Evolutionary conservation across 306 rosid species (phyloP), one percentile per base, ranked within the genome.

Genomic region (Prunus armeniaca): DNA sequence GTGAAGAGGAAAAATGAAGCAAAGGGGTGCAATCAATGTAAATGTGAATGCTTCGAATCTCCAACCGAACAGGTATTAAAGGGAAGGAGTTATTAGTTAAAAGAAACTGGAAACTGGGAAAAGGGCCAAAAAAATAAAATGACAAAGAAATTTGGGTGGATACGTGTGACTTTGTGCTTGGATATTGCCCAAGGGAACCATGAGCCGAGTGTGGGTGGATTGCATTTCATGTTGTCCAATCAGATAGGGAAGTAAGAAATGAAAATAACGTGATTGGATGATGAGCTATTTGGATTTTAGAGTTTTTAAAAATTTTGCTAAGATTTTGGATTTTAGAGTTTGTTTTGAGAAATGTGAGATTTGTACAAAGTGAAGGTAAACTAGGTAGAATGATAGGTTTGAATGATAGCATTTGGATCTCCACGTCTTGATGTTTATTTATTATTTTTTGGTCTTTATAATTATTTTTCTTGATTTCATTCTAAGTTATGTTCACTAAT

Each of bases 161-260:
- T 63, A 58, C 79, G 65, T 49, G 67, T 66, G 66, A 67, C 9
- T 61, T 63, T 52, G 82, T 68, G 64, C 50, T 30, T 15, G 78
- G 83, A 78, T 76, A 43, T 25, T 41, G 51, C 46, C 47, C 28
- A 65, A 55, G 52, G 10, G 56, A 63, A 47, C 58, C 55, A 65
- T 49, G 28, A 34, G 14, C 24, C n/a, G 2, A 47, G 55, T 58
- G 81, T 82, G 82, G 79, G 81, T 82, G 82, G 79, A 60, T 60
- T 67, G 65, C 65, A 74, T 79, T 56, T 30, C 80, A 43, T 78
- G 79, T 60, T 70, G 65, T 70, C 80, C 49, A 56, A 63, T 64
- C 56, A 51, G 45, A 51, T 51, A 20, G 49, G 71, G 72, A 24
- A 38, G 60, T 54, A 19, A 20, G 60, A 47, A 65, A 65, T 43